Conservation (phyloP, 140 eudicot species). For the Bidens hawaiensis region DNA sequence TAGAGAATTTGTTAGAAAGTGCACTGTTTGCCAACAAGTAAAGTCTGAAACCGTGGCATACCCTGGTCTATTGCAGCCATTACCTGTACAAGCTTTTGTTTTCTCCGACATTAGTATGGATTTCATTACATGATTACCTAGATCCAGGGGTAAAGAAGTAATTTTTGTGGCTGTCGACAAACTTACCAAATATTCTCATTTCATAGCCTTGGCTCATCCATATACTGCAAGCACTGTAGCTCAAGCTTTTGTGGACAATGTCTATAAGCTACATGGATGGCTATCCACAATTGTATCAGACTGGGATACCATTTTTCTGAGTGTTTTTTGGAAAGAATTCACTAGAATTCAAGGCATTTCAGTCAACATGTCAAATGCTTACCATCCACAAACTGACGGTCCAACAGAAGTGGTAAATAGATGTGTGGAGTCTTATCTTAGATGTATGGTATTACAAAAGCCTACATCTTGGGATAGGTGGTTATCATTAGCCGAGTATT, state of each 20-base stretch:
- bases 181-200: too few species aligned
- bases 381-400: too few species aligned
- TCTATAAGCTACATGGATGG: not conserved
- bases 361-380: too few species aligned
- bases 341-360: too few species aligned
- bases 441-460: not conserved
- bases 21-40: too few species aligned
- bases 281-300: not conserved
- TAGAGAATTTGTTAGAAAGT: not conserved
- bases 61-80: not conserved
- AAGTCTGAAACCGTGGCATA: not conserved
- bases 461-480: not conserved
- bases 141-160: not conserved
- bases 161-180: not conserved
- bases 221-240: not conserved
- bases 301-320: not conserved
- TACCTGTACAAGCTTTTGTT: too few species aligned
- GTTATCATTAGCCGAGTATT: not conserved
- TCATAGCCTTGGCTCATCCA: not conserved
- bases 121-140: not conserved
- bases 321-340: not conserved
- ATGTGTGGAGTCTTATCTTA: too few species aligned
- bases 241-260: not conserved
- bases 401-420: too few species aligned
- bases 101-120: not conserved